Evolutionary conservation across 2,329 filamentous ascomycete species (phyloP), one percentile per base, ranked within the genome.

Genomic region (Bipolaris victoriae): DNA sequence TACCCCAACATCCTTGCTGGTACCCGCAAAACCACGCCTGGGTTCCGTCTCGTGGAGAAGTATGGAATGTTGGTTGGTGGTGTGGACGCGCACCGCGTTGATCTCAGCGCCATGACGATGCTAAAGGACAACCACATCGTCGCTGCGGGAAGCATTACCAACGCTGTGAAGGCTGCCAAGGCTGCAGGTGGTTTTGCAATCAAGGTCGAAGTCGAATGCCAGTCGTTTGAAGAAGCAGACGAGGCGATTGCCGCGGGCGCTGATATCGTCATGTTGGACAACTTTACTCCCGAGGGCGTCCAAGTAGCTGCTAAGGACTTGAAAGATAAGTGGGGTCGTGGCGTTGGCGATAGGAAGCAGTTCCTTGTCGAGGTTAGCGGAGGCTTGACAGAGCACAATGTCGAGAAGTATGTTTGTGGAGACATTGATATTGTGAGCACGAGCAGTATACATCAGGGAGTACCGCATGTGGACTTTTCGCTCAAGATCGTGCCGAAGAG

Each of bases 101-200:
- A 99, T 76, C 82, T 99, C 2, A 80, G 76, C 75, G 86, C 89
- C 63, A 98, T 99, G 95, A 93, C 93, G 55, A 99, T 99, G 95
- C 84, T 99, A 64, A 99, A 99, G 81, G 95, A 99, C 79, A 99
- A 99, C 78, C 95, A 99, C 78, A 89, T 99, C 55, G 97, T 94
- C 90, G 92, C 91, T 61, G 89, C 90, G 52, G 82, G 83, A 24
- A 91, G 90, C 73, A 98, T 99, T 76, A 88, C 90, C 1, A 87
- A 90, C 20, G 95, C 95, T 5, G 93, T 99, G 22, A 81, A 82
- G 39, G 91, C 94, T 2, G 95, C 95, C 22, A 91, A 91, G 75
- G 83, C 88, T 10, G 91, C 89, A 0, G 94, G 88, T 7, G 95
- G 95, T 0, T 99, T 98, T 78, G 87, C 90, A 39, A 83, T 97